phyloP scores from a whole-genome alignment of 2,329 filamentous ascomycete species.

The Pseudogymnoascus sp. region DNA sequence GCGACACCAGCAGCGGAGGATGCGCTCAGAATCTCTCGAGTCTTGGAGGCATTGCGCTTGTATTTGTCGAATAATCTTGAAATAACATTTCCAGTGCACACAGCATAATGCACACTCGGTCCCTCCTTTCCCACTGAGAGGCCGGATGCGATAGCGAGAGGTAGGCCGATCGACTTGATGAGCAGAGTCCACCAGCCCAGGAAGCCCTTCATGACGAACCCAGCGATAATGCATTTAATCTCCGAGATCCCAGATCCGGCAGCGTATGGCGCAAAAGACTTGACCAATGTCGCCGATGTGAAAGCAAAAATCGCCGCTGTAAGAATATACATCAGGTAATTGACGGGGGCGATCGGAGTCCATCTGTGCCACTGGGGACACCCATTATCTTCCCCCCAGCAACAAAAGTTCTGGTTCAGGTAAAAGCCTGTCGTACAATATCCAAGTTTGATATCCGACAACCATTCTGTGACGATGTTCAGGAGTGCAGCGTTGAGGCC shows the following conservation, averaged over 20 bases:
- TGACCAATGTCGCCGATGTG: slow-evolving; percentile 75
- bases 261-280: slow-evolving; percentile 87
- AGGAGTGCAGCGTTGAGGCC: slow-evolving; percentile 86
- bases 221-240: slow-evolving; percentile 98
- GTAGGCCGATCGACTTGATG: slow-evolving; percentile 88
- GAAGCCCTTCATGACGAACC: slow-evolving; percentile 99
- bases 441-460: slow-evolving; percentile 92
- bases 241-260: slow-evolving; percentile 95
- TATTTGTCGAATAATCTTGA: slow-evolving; percentile 91
- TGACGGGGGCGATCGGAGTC: slow-evolving; percentile 68
- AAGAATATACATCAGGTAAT: slow-evolving; percentile 81
- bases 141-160: slow-evolving; percentile 86
- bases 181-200: slow-evolving; percentile 82
- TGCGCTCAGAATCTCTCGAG: slow-evolving; percentile 86
- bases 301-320: slow-evolving; percentile 80
- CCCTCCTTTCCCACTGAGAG: slow-evolving; percentile 95
- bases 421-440: slow-evolving; percentile 95
- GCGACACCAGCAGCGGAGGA: slow-evolving; percentile 92
- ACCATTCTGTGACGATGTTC: slow-evolving; percentile 95
- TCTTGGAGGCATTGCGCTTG: slow-evolving; percentile 83
- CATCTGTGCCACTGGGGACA: slow-evolving; percentile 85
- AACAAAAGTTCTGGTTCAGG: slow-evolving; percentile 94
- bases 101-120: slow-evolving; percentile 96
- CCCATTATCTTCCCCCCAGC: slow-evolving; percentile 87
- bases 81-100: slow-evolving; percentile 95